Evolutionary conservation across 805 yeast species (phyloP).

Genomic region (Metschnikowia corniflorae): DNA sequence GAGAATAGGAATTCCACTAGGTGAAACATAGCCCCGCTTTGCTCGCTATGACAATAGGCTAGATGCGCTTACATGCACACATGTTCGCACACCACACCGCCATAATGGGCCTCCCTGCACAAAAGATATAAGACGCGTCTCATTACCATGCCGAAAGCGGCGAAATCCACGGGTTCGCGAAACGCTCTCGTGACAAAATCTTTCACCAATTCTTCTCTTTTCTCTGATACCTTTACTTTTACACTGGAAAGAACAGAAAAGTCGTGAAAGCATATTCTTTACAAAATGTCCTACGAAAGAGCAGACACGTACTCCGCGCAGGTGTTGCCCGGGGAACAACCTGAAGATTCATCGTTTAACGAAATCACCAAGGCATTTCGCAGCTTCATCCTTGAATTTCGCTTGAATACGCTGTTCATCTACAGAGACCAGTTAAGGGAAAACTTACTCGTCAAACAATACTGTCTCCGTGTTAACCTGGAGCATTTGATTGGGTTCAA

Average conservation of each 20-base stretch:
- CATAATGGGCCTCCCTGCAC: too few species aligned
- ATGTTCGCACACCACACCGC: too few species aligned
- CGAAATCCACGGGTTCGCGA: constrained; percentile 5
- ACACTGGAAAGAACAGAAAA: background rate
- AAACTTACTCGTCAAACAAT: constrained; percentile 73
- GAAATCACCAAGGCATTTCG: constrained; percentile 76
- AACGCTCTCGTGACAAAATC: too few species aligned
- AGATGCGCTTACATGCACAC: too few species aligned
- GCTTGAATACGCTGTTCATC: constrained; percentile 75
- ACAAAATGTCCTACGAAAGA: constrained; percentile 66
- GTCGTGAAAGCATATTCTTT: too few species aligned
- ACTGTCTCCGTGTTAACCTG: constrained; percentile 66
- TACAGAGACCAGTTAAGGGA: constrained; percentile 91
- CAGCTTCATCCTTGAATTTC: constrained; percentile 78
- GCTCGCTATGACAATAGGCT: too few species aligned
- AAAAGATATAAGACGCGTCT: constrained; percentile 7
- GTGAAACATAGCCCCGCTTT: too few species aligned
- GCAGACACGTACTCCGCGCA: constrained; percentile 71
- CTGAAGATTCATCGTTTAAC: constrained; percentile 58
- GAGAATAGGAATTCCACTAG: too few species aligned
- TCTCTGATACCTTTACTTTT: background rate
- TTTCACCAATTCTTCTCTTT: too few species aligned
- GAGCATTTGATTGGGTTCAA: constrained; percentile 85
- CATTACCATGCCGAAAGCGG: constrained; percentile 8
- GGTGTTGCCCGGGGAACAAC: constrained; percentile 81